Percentiles rank a stretch among this genome's conserved stretches.
Conservation (phyloP, 2,329 filamentous ascomycete species). For the Xylariaceae sp. region DNA sequence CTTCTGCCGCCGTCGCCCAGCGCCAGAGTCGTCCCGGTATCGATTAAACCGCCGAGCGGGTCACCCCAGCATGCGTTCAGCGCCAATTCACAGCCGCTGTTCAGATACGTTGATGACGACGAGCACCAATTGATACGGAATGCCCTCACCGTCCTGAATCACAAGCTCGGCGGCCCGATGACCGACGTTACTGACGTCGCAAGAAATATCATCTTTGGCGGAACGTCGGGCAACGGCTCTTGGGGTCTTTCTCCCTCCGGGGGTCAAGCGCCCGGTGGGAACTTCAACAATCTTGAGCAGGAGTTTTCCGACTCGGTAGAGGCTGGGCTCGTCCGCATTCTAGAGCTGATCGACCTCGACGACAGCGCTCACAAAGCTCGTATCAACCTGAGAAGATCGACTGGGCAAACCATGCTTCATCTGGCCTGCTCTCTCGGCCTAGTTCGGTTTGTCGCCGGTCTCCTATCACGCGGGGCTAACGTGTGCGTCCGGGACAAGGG, state of each 20-base stretch:
- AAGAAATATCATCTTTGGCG: slow-evolving; percentile 60
- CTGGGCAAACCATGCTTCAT: slow-evolving; percentile 81
- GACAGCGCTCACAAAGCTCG: slow-evolving; percentile 69
- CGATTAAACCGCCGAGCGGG: slow-evolving; percentile 57
- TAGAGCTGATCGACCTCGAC: slow-evolving; percentile 80
- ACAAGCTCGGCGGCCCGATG: slow-evolving; percentile 66
- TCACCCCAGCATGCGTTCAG: slow-evolving; percentile 42
- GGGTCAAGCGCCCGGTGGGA: slow-evolving; percentile 50
- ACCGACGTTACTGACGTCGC: slow-evolving; percentile 65
- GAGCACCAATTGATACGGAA: slow-evolving; percentile 70
- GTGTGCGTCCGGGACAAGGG: slow-evolving; percentile 75
- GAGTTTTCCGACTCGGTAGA: slow-evolving; percentile 58
- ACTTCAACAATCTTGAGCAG: slow-evolving; percentile 39
- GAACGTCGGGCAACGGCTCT: slow-evolving; percentile 39
- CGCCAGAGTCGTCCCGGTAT: slow-evolving; percentile 71
- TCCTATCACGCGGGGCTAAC: slow-evolving; percentile 77
- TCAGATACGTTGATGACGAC: slow-evolving; percentile 75
- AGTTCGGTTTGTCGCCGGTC: slow-evolving; percentile 73
- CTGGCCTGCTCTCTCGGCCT: slow-evolving; percentile 76
- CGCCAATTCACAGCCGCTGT: slow-evolving; percentile 52
- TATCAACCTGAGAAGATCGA: slow-evolving; percentile 66
- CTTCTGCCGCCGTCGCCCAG: slow-evolving; percentile 71
- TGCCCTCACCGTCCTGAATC: slow-evolving; percentile 65
- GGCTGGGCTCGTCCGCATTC: slow-evolving; percentile 67
- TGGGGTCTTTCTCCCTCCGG: slow-evolving; percentile 43